Base-by-base conservation (phyloP, 2,329 filamentous ascomycete species). In the Chaetomiaceae sp. region DNA sequence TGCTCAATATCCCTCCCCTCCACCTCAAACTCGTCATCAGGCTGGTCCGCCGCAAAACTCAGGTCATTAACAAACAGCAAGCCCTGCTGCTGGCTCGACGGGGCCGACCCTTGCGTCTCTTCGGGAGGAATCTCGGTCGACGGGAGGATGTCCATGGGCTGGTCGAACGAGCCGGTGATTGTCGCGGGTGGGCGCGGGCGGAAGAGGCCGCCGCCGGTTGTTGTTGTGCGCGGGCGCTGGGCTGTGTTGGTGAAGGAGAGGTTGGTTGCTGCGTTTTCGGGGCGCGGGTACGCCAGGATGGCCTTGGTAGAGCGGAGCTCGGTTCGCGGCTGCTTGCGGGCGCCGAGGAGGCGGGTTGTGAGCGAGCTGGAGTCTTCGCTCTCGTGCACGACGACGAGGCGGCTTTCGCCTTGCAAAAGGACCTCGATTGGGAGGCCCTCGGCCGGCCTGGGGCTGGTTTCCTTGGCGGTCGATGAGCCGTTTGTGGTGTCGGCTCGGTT, bases 201-300 rank as follows among this genome's bases (percentile, higher is more conserved):
- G 46, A 71, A 63, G 29, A 71, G 69, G 14, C 71, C 70, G 8
- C 68, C 53, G 15, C 53, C 56, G n/a, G 54, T 66, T 58, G 72
- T 25, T 19, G 45, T 47, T 17, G 22, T 47, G 9, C 23, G n/a
- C 11, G 54, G 37, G 19, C 47, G 53, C 37, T 51, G 74, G 27
- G 69, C 68, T 8, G 75, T 70, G 63, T 72, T 81, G 15, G 82
- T 80, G 66, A 76, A 81, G 0, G 72, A 68, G 20, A 77, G 62
- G 61, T 71, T 76, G 19, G 17, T 19, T 19, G 71, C 64, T 2
- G 68, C 65, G 49, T 71, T 67, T 37, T 69, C 66, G 0, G 70
- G 72, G 15, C 75, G 73, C 3, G 77, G 75, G 58, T 80, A 78
- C 2, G 81, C 78, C 29, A 82, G 75, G 57, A 84, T 81, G 39